Evolutionary conservation across 2,329 filamentous ascomycete species (phyloP), one percentile per base, ranked within the genome.

Genomic region (Fusarium multiceps): DNA sequence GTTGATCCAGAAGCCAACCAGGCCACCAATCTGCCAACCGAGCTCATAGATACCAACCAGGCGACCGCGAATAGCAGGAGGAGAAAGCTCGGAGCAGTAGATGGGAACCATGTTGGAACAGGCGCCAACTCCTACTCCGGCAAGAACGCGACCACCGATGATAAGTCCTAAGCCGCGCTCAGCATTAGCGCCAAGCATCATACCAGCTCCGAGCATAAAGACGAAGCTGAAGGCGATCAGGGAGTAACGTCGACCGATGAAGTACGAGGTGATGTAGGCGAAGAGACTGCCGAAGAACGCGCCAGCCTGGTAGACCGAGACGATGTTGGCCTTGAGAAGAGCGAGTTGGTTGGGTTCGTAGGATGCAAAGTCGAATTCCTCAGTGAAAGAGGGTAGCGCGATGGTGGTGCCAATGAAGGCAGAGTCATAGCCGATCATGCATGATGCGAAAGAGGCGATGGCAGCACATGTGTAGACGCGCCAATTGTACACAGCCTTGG

Each of bases 371-470:
- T 82, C 74, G 78, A 95, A 95, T 76, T 94, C 92, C 2, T 82
- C 74, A 21, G 82, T 84, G 80, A 94, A 94, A 0, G 91, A 91
- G 0, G 86, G 83, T 23, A 94, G 83, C 2, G 90, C 88, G 32
- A 94, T 82, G 2, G 92, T 94, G 0, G 90, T 92, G 68, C 91
- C 92, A 72, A 94, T 94, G 79, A 94, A 94, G 72, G 92, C 90
- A 48, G 88, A 90, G 78, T 93, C 92, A 66, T 87, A 87, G 60
- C 85, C 86, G 63, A 88, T 87, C 78, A 83, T 86, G 75, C 85
- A 87, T 49, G 86, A 83, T n/a, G 86, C 85, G 54, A 87, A 87
- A 1, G 86, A 87, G 13, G 86, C 86, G 13, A 86, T 80, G 37
- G 82, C 80, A 9, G 87, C 86, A 68, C 82, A 86, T 27, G 77